A percentile compares a stretch with the other conserved stretches of the same genome.
Conservation (phyloP, 768 basidiomycete genomes). For the Naematelia aurantialba region DNA sequence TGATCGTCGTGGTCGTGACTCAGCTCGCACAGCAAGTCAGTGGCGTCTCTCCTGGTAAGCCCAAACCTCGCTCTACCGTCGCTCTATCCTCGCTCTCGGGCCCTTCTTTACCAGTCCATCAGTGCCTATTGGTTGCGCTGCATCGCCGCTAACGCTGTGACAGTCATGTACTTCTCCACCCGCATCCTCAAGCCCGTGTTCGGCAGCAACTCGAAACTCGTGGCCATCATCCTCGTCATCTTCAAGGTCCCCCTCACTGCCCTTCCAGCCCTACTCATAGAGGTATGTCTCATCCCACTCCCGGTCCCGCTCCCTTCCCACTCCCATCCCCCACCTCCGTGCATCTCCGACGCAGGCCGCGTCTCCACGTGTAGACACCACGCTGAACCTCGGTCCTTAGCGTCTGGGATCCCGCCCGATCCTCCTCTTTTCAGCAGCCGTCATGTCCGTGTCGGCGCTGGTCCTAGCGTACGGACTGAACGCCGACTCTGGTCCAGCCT, state of each 20-base stretch:
- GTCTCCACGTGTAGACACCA: too few species aligned
- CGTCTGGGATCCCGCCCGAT: constrained; percentile 68
- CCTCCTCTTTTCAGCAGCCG: constrained; percentile 66
- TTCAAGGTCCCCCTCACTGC: constrained; percentile 65
- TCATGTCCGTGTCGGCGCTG: constrained; percentile 65
- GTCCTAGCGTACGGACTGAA: constrained; percentile 56
- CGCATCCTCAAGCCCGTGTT: constrained; percentile 74
- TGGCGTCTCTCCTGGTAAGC: constrained; percentile 40
- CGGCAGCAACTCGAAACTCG: constrained; percentile 69
- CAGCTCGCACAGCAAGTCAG: constrained; percentile 41
- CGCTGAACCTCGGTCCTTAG: constrained; percentile 49
- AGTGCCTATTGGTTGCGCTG: background rate
- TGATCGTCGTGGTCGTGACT: constrained; percentile 36
- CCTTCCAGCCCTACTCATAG: constrained; percentile 78
- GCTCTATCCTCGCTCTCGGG: too few species aligned
- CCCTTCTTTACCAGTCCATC: too few species aligned
- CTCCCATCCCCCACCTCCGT: too few species aligned
- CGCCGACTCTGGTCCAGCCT: constrained; percentile 55
- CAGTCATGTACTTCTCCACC: constrained; percentile 88
- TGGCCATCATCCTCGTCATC: constrained; percentile 75
- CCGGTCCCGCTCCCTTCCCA: background rate
- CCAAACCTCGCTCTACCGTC: too few species aligned
- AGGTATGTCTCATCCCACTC: constrained; percentile 55
- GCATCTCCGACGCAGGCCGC: too few species aligned
- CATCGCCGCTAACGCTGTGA: background rate